Evolutionary conservation across 441 rosid genomes (phyloP).

Genomic region (Theobroma grandiflorum): DNA sequence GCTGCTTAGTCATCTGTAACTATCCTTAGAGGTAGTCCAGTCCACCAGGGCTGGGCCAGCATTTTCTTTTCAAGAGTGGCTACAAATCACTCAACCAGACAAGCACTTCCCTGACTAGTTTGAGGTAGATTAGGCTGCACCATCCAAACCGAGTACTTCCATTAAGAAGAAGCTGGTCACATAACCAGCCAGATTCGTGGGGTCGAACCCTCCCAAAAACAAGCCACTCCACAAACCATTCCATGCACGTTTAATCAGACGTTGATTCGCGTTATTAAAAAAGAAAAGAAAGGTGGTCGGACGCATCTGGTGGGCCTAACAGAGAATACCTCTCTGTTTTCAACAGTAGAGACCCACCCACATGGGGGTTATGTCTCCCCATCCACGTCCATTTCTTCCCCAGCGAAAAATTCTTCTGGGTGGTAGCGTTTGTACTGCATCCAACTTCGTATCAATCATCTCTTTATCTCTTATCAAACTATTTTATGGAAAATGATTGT

Average conservation of each 20-base stretch:
- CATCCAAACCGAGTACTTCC: slow-evolving; percentile 32
- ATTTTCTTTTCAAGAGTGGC: slow-evolving; percentile 12
- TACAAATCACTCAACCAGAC: slow-evolving; percentile 21
- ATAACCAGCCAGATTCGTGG: slow-evolving; percentile 17
- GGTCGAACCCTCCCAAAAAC: slow-evolving; percentile 15
- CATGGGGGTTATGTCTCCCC: slow-evolving; percentile 37
- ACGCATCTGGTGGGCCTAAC: background rate
- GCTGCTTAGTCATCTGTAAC: background rate
- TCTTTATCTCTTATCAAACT: slow-evolving; percentile 19
- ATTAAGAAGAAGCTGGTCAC: slow-evolving; percentile 38
- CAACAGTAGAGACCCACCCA: slow-evolving; percentile 31
- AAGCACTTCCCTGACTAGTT: background rate
- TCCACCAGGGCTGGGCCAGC: slow-evolving; percentile 18
- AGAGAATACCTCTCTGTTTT: slow-evolving; percentile 2
- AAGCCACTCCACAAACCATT: background rate
- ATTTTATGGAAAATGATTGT: slow-evolving; percentile 4
- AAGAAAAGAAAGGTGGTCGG: background rate
- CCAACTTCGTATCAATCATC: background rate
- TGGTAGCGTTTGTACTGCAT: slow-evolving; percentile 42
- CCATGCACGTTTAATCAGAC: background rate
- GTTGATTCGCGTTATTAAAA: background rate
- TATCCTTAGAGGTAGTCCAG: no score
- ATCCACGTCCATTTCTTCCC: slow-evolving; percentile 34
- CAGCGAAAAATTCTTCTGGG: slow-evolving; percentile 8
- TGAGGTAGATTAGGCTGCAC: slow-evolving; percentile 26